Base-by-base conservation (phyloP, 139 green algal species). In the Tetradesmus lagerheimii region DNA sequence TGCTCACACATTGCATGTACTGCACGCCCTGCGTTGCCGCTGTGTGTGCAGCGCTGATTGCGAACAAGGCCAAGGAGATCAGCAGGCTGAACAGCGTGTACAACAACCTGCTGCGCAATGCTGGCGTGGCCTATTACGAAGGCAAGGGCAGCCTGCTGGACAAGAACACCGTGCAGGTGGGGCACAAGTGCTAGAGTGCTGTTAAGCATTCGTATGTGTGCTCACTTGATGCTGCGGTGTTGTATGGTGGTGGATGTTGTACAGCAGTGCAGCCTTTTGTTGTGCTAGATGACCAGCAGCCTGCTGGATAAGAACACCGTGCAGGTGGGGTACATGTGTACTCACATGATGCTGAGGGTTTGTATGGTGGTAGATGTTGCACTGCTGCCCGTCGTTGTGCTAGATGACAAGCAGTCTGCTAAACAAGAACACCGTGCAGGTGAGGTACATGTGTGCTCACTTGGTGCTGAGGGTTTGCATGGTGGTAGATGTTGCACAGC, bases 1-100 rank as follows among this genome's bases (percentile, higher is more conserved):
- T 74, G 25, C 62, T 16, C 6, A 74, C 20, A 74, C 11, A 74
- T 11, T 74, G 25, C 62, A 74, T 16, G 11, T 16, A 35, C 75
- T 82, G 35, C 37, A 31, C 18, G 35, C 29, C 9, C 35, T 27
- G 29, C 16, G 80, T 39, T 85, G 41, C 43, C 74, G 80, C 18
- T 66, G 18, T 43, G 16, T 41, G 15, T 80, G 64, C 83, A 88
- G 66, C 53, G 23, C 57, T 82, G 71, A 79, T 90, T 88, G 77
- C 47, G 53, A 78, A 66, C 74, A 87, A 99, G 96, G 92, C 91
- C 25, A 98, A 98, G 89, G 98, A 99, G 92, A 92, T 99, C 9
- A 62, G 93, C 50, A 93, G 98, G 0, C 93, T 99, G 14, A 99
- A 99, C 89, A 91, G 88, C 35, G 95, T 98, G 29, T 99, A 99